Evolutionary conservation across 176 grass and related monocot species (phyloP), one percentile per base, ranked within the genome.

Genomic region (Dactylis glomerata): DNA sequence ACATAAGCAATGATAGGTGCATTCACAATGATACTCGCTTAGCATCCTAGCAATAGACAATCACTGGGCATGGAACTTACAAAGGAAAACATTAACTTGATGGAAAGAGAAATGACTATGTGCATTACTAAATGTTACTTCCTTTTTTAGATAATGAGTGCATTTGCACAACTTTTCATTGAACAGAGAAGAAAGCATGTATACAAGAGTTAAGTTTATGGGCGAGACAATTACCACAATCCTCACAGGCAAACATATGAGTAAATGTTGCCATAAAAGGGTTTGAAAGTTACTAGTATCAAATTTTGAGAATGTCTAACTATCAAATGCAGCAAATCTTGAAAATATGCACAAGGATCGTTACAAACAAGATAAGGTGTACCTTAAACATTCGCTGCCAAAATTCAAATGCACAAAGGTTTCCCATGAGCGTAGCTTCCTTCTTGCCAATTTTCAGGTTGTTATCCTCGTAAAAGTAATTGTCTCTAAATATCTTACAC

Each of bases 321-420:
- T 28, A 70, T 32, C 37, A 82, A 82, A 82, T 77, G 49, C 22
- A 65, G 26, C 15, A 85, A 72, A 31, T 6, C 37, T 26, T 26
- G 31, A 59, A 45, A 33, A 55, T 80, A 65, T 67, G 46, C 49
- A 69, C 16, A 77, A 20, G 8, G 20, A 76, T 82, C 56, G 12
- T 14, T 77, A 89, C 49, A 56, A 15, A 82, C 34, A 90, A 64
- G 31, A 75, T 20, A 90, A 56, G 32, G 75, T 45, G 52, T 91
- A 97, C 95, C 95, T 97, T 97, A 83, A 97, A 94, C 8, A 91
- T 82, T 30, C 81, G 84, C 77, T 97, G 86, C 95, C 95, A 97
- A 86, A 97, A 97, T 70, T 97, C 88, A 89, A 92, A 97, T 68
- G 92, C 92, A 79, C 90, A 92, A 87, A 97, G 88, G 78, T 97